phyloP scores from a whole-genome alignment of 192 early-diverging fungal species.

The Backusella westeae region DNA sequence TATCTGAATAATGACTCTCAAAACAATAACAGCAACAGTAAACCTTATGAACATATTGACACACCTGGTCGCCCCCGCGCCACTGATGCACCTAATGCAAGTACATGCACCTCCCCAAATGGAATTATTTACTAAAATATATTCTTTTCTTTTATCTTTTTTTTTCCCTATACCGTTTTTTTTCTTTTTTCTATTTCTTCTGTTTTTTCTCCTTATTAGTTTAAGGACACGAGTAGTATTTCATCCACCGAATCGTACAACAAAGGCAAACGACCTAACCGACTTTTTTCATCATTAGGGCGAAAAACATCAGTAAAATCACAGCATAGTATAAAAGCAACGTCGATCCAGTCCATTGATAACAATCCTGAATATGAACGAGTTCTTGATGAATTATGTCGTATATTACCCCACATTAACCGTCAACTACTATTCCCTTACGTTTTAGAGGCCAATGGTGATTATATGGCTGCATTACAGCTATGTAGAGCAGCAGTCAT shows the following conservation, averaged over 20 bases:
- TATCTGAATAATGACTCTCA: neutral
- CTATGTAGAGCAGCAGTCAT: conserved; percentile 41
- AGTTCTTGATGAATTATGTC: conserved; percentile 45
- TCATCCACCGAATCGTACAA: conserved; percentile 8
- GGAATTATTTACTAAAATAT: neutral
- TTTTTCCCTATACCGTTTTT: neutral
- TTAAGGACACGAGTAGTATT: conserved; percentile 9
- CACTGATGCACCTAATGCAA: conserved; percentile 1
- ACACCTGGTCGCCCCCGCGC: conserved; percentile 14
- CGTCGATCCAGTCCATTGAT: conserved; percentile 1
- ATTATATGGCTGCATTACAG: conserved; percentile 48
- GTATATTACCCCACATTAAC: conserved; percentile 50
- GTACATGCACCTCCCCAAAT: neutral
- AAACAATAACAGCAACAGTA: neutral
- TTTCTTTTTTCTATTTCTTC: neutral
- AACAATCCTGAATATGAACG: conserved; percentile 22
- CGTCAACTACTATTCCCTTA: conserved; percentile 38
- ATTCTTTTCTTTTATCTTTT: neutral
- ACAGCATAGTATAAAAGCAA: neutral
- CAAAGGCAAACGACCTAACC: conserved; percentile 4
- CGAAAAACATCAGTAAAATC: conserved; percentile 16
- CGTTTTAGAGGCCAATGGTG: conserved; percentile 40
- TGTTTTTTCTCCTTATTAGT: neutral
- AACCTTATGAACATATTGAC: conserved; percentile 27
- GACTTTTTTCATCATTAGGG: conserved; percentile 12